A percentile compares a stretch with the other conserved stretches of the same genome.
Evolutionary conservation across 495 filamentous ascomycete genomes (phyloP).

Genomic region (Hyaloscypha bicolor): DNA sequence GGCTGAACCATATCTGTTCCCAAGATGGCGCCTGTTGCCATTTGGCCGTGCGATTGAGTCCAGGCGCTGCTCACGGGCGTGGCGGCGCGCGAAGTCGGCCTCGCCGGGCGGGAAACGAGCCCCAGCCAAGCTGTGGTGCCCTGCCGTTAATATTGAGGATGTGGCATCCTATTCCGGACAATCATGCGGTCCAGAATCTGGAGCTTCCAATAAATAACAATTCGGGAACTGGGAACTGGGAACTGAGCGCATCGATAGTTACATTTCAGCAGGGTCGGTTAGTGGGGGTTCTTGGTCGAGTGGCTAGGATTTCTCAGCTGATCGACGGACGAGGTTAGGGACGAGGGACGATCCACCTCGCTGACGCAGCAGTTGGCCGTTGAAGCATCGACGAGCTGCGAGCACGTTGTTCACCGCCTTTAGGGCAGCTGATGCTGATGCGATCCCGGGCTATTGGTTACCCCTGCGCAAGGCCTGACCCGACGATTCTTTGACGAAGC

Average conservation of each 20-base stretch:
- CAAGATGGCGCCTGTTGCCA: too few relatives aligned
- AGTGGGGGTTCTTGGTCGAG: not conserved
- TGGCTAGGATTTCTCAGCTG: not conserved
- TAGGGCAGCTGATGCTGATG: not conserved
- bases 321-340: not conserved
- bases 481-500: slow-evolving; percentile 4
- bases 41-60: not conserved
- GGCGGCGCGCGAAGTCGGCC: not conserved
- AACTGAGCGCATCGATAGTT: not conserved
- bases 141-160: not conserved
- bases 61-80: not conserved
- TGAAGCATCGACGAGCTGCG: not conserved
- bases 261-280: not conserved
- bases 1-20: too few relatives aligned
- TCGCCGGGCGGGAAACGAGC: not conserved
- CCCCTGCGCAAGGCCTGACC: not conserved
- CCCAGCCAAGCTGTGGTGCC: not conserved
- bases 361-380: not conserved
- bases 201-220: not conserved
- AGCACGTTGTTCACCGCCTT: not conserved
- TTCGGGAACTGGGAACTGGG: not conserved
- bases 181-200: not conserved
- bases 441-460: not conserved
- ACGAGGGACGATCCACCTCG: not conserved
- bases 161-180: not conserved